Evolutionary conservation across 768 basidiomycete genomes (phyloP), one percentile per base, ranked within the genome.

Genomic region (Termitomyces sp.): DNA sequence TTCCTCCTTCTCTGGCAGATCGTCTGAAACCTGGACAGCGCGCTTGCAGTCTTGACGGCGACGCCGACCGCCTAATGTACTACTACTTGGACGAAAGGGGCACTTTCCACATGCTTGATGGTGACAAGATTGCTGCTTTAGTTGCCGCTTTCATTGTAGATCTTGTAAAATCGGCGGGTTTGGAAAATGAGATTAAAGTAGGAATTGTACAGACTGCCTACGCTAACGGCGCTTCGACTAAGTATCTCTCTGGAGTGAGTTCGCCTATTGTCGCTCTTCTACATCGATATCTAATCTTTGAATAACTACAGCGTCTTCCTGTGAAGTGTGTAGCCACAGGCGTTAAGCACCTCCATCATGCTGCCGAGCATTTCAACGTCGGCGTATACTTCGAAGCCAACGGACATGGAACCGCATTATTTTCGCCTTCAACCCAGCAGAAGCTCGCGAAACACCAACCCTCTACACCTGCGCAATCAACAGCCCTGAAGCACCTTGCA

Each of bases 331-430:
- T 96, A 7, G 79, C 93, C 2, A 99, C 97, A 16, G 97, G 97
- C 27, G 97, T 99, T 59, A 99, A 99, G 72, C 91, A 98, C 69
- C 83, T 98, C 48, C 97, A 99, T 69, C 95, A 98, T 67, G 97
- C 95, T 16, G 97, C 97, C 12, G 92, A 95, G 65, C 84, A 86
- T 65, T 98, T 88, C 72, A 83, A 93, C 68, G 81, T 99, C 55
- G 97, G 97, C n/a, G 92, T 99, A 46, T 99, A 99, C 74, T 99
- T 99, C 66, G 97, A 99, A 71, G 97, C 97, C 34, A 99, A 99
- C 69, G 97, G 97, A 2, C 97, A 99, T 65, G 97, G 97, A 32
- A 99, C 97, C 3, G 93, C 98, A 47, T 72, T 98, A 55, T 98
- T 99, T 76, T 98, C 97, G 13, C 82, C 79, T 7, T 69, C 80